phyloP scores from a whole-genome alignment of 108 stramenopile genomes.

The Pseudonitzschia multiseries region DNA sequence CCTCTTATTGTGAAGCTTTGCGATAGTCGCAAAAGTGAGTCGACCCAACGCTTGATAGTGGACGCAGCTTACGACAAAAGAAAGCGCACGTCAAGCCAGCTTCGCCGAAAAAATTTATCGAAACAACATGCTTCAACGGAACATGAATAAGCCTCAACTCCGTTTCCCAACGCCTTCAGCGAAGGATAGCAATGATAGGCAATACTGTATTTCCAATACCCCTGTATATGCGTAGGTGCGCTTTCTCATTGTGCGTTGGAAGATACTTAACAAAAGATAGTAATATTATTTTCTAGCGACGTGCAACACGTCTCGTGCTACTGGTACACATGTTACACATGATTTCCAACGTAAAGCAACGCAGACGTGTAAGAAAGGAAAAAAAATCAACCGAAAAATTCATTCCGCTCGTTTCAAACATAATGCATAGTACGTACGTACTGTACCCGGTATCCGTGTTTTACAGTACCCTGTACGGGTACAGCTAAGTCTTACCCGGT shows the following conservation, averaged over 20 bases:
- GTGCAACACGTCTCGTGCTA: no score
- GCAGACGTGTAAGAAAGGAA: no score
- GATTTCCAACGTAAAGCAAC: no score
- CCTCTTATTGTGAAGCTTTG: constrained; percentile 9
- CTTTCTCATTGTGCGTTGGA: background rate
- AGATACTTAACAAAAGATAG: background rate
- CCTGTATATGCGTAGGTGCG: background rate
- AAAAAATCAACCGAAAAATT: no score
- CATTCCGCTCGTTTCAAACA: no score
- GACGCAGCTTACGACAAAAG: background rate
- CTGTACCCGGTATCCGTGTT: no score
- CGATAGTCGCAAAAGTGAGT: constrained; percentile 2
- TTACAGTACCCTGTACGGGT: no score
- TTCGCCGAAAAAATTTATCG: background rate
- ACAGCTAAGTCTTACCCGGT: no score
- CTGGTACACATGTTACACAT: no score
- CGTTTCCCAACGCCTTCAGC: background rate
- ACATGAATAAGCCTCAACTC: background rate
- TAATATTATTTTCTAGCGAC: background rate
- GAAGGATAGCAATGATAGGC: background rate
- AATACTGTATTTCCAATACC: background rate
- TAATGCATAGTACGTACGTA: no score
- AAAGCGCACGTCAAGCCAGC: background rate
- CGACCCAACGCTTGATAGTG: background rate
- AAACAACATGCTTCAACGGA: constrained; percentile 15